Evolutionary conservation across 805 yeast genomes (phyloP), one percentile per base, ranked within the genome.

Genomic region (Saccharomycodes ludwigii): DNA sequence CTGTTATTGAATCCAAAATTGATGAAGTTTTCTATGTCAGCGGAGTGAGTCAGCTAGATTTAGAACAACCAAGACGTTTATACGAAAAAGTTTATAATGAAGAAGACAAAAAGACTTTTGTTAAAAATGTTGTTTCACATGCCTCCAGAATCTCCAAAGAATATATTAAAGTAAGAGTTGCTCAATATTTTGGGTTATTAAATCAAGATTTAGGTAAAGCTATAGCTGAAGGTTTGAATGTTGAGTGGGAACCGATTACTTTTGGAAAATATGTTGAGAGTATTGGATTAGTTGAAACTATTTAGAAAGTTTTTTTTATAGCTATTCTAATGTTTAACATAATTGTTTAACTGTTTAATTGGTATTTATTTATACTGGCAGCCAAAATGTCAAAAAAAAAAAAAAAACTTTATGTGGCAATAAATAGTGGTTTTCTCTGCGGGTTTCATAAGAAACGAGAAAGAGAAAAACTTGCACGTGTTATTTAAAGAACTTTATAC

Each of bases 51-150:
- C 67, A 63, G 30, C 43, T 60, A 16, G 71, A 65, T 46, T 44
- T 63, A 21, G 70, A 65, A 41, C 71, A 65, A 40, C 68, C 71
- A 30, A 52, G 68, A 43, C 57, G 47, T 0, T 44, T 65, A 35
- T 65, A 63, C 40, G 56, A 53, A 32, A 57, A 55, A 33, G 66
- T 65, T 2, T 63, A 40, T 38, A 44, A 38, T 33, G 59, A 48
- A 7, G 48, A 46, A 9, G 53, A 47, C 14, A 55, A 53, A 41
- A 40, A 48, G 28, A 50, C 47, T 28, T 53, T 65, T 39, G 45
- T 60, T 23, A 48, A 54, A 18, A 61, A 61, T 35, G 48, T 65
- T 18, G 53, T 54, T 9, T 60, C 59, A 20, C 66, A 60, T 37
- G 66, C 65, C 6, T 44, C 56, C 6, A 48, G 46, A 20, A 52